phyloP scores from a whole-genome alignment of 1,284 basidiomycete genomes.

The Papiliotrema fonsecae region DNA sequence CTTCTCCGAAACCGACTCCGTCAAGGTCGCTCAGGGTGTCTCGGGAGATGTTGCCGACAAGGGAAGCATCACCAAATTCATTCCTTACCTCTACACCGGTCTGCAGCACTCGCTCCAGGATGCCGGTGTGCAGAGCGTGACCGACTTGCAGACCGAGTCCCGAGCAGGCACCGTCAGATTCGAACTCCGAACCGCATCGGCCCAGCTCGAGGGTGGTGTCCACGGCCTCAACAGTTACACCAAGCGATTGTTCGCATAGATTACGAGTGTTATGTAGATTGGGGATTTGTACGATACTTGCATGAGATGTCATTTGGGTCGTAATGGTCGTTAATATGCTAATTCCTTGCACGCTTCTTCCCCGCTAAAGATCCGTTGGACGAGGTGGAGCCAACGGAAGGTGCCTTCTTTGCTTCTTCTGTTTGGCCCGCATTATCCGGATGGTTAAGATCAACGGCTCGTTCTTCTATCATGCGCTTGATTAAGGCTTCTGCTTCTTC shows the following conservation, averaged over 20 bases:
- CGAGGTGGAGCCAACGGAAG: background rate
- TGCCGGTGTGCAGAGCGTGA: constrained; percentile 66
- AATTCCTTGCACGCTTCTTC: background rate
- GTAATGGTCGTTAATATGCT: background rate
- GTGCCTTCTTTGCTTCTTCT: background rate
- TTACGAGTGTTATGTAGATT: background rate
- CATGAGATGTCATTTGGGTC: background rate
- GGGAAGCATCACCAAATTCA: constrained; percentile 83
- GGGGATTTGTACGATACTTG: background rate
- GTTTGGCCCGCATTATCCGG: constrained; percentile 40
- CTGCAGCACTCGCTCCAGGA: constrained; percentile 97
- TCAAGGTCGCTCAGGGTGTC: constrained; percentile 98
- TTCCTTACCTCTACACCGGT: constrained; percentile 88
- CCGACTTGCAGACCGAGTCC: constrained; percentile 60
- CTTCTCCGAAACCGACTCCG: constrained; percentile 89
- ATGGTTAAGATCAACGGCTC: constrained; percentile 59
- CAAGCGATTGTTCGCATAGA: constrained; percentile 58
- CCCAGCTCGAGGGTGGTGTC: constrained; percentile 93
- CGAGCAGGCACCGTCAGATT: constrained; percentile 70
- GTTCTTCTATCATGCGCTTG: constrained; percentile 63
- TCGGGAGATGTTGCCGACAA: constrained; percentile 97
- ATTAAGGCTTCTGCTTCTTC: constrained; percentile 51
- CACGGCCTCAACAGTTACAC: constrained; percentile 77
- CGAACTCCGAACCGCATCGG: constrained; percentile 89
- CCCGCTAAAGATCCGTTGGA: constrained; percentile 1